Evolutionary conservation across 768 basidiomycete species (phyloP).

Genomic region (Panaeolus papilionaceus): DNA sequence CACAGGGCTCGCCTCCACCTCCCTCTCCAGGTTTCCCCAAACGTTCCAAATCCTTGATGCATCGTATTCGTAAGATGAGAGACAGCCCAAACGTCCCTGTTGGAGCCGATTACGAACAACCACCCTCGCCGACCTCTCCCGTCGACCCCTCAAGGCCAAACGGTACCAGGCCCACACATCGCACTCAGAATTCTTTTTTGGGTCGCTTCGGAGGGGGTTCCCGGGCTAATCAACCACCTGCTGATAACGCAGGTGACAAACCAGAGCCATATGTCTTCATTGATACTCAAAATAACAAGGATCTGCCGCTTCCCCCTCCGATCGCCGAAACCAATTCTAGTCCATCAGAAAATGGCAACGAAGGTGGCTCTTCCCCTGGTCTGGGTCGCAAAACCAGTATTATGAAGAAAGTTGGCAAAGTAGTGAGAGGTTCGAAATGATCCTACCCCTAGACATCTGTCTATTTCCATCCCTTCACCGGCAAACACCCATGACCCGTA

Average conservation of each 20-base stretch:
- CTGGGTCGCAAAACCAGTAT: conserved; percentile 79
- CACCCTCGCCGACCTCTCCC: conserved; percentile 52
- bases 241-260: conserved; percentile 35
- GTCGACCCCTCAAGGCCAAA: conserved; percentile 35
- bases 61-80: conserved; percentile 88
- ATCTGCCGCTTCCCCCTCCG: conserved; percentile 49
- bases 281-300: conserved; percentile 64
- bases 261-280: conserved; percentile 73
- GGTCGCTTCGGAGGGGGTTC: conserved; percentile 65
- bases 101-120: conserved; percentile 50
- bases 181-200: conserved; percentile 75
- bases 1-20: conserved; percentile 45
- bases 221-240: conserved; percentile 34
- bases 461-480: conserved; percentile 1
- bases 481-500: not conserved
- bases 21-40: conserved; percentile 59
- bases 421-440: conserved; percentile 62
- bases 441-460: conserved; percentile 4
- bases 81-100: conserved; percentile 85
- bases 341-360: conserved; percentile 35
- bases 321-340: conserved; percentile 22
- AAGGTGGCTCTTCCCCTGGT: conserved; percentile 45
- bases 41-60: conserved; percentile 84
- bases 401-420: conserved; percentile 80
- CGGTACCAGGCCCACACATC: conserved; percentile 66